These are phyloP conservation scores for Pseudozyma thailandica DNA, from an alignment of 1,284 basidiomycete genomes.

Conservation along the genomic window DNA sequence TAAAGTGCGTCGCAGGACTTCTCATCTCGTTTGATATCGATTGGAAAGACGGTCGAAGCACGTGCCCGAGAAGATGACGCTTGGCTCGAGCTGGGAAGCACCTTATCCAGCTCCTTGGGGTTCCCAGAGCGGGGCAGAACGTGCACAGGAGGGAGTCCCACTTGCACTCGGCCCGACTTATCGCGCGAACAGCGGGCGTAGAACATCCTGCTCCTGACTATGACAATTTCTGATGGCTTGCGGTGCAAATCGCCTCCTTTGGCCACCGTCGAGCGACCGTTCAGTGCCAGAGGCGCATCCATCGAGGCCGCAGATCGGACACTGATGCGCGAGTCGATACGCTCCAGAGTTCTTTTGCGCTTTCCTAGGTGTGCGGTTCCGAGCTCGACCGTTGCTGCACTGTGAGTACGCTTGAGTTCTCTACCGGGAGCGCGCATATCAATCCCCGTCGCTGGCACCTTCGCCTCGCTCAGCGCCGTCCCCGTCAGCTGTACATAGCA, in stretches of 20 bases:
- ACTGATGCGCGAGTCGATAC: slow-evolving; percentile 21
- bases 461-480: slow-evolving; percentile 73
- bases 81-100: slow-evolving; percentile 14
- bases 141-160: slow-evolving; percentile 77
- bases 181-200: slow-evolving; percentile 75
- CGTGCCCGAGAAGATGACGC: background rate
- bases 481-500: slow-evolving; percentile 84
- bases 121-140: slow-evolving; percentile 26
- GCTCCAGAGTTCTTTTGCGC: slow-evolving; percentile 12
- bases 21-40: slow-evolving; percentile 1
- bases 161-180: slow-evolving; percentile 70
- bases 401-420: slow-evolving; percentile 19
- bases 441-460: background rate
- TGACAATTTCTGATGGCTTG: slow-evolving; percentile 71
- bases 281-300: slow-evolving; percentile 15
- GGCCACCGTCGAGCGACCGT: background rate
- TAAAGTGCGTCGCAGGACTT: slow-evolving; percentile 7
- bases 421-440: background rate
- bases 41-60: background rate
- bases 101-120: slow-evolving; percentile 38
- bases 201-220: slow-evolving; percentile 75
- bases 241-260: slow-evolving; percentile 5
- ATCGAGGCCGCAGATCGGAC: slow-evolving; percentile 15
- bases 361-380: slow-evolving; percentile 3
- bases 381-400: background rate